Evolutionary conservation across 2,329 filamentous ascomycete species (phyloP).

Genomic region (Catunica adiposa): DNA sequence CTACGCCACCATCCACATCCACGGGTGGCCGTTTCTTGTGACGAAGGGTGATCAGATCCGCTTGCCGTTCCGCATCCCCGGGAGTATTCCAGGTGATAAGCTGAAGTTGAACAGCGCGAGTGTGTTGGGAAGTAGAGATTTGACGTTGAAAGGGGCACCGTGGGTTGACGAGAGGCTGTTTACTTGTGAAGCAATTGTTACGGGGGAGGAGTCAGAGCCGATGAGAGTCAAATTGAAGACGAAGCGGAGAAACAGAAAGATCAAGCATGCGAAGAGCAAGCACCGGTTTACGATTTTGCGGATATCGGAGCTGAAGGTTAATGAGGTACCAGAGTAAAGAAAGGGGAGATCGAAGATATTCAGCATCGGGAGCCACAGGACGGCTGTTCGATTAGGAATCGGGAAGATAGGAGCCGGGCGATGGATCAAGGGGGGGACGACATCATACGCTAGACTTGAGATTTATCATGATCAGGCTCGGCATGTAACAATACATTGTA

Average conservation of each 20-base stretch:
- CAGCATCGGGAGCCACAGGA: not conserved
- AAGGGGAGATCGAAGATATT: not conserved
- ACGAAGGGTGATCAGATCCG: constrained; percentile 59
- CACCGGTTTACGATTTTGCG: constrained; percentile 73
- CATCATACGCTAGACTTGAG: not conserved
- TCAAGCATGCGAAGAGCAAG: constrained; percentile 71
- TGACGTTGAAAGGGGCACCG: constrained; percentile 67
- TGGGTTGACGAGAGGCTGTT: constrained; percentile 73
- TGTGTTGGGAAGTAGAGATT: constrained; percentile 71
- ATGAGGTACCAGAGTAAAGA: constrained; percentile 17
- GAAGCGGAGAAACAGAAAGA: constrained; percentile 58
- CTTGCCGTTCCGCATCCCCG: constrained; percentile 64
- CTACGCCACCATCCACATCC: constrained; percentile 67
- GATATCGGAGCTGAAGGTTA: constrained; percentile 65
- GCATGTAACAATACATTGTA: constrained; percentile 13
- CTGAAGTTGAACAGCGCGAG: constrained; percentile 76
- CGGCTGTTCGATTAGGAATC: not conserved
- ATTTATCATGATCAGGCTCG: not conserved
- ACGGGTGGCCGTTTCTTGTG: constrained; percentile 64
- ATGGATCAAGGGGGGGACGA: not conserved
- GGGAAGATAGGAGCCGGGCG: not conserved
- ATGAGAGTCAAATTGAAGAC: constrained; percentile 65
- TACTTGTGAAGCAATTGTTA: constrained; percentile 68
- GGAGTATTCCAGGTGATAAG: constrained; percentile 63
- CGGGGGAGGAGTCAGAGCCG: constrained; percentile 70